Evolutionary conservation across 2,329 filamentous ascomycete species (phyloP), one percentile per base, ranked within the genome.

Genomic region (Didymosphaeria variabile): DNA sequence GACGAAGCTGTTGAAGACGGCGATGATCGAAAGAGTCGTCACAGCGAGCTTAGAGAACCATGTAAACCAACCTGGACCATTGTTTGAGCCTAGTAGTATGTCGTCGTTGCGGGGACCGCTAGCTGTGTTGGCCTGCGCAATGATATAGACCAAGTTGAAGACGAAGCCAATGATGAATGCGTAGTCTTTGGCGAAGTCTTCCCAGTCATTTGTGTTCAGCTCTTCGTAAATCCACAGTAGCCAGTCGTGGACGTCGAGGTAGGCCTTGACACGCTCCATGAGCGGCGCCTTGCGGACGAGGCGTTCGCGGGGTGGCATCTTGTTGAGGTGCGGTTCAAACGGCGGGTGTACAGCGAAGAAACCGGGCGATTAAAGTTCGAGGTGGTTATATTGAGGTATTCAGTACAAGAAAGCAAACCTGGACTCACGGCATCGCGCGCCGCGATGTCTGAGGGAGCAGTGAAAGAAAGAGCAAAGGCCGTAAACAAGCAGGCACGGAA

Each of bases 181-280:
- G 77, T 92, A 90, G 38, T 88, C 81, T 67, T 91, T 90, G 63
- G 88, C 82, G 62, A 87, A 82, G 21, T 94, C 92, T 69, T 97
- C 92, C 89, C 93, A 96, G 70, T 97, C 92, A 73, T 91, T 90
- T 31, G 93, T 93, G 76, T 97, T 94, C 62, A 99, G 86, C 80
- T 97, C 92, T 77, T 98, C 94, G 0, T 92, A 96, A 1, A 97
- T 79, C 91, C 93, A 97, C 19, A 99, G 87, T 57, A 95, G 81
- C 73, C 94, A 91, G 80, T 99, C 95, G 81, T 91, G 90, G 3
- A 92, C 93, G 74, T 98, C 94, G 61, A 97, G 82, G 77, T 88
- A 88, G 59, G 91, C 85, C 75, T 88, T 88, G 77, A 98, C 86
- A 77, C 94, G 92, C 84, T 98, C 91, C 32, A 81, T 76, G 68